A percentile compares a stretch with the other conserved stretches of the same genome.
Conservation (phyloP, 768 basidiomycete genomes). For the Trametes villosa region DNA sequence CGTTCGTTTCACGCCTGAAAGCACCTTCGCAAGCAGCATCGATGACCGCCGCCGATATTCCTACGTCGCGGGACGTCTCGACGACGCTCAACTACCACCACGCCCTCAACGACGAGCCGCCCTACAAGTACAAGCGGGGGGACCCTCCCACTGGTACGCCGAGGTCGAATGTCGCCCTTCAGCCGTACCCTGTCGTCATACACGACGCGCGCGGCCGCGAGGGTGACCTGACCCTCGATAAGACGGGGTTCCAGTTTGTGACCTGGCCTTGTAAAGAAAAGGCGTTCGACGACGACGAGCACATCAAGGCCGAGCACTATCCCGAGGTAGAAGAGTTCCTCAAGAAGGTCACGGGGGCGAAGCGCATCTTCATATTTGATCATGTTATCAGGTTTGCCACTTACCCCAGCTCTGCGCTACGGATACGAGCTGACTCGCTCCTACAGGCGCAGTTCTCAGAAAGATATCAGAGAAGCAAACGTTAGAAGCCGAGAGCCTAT, state of each 20-base stretch:
- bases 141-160: conserved; percentile 33
- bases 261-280: conserved; percentile 38
- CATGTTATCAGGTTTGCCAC: conserved; percentile 40
- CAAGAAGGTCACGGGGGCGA: conserved; percentile 44
- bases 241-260: conserved; percentile 47
- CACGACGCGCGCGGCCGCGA: conserved; percentile 33
- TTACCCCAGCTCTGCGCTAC: neutral
- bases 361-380: conserved; percentile 47
- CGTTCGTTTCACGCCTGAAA: no score
- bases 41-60: conserved; percentile 30
- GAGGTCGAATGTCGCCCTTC: conserved; percentile 30
- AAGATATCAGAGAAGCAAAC: neutral
- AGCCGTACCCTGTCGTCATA: conserved; percentile 22
- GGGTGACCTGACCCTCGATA: conserved; percentile 37
- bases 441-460: conserved; percentile 23
- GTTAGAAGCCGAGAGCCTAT: neutral
- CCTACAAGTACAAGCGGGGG: conserved; percentile 37
- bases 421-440: neutral
- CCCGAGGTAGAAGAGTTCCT: conserved; percentile 44
- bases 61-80: conserved; percentile 38
- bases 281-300: conserved; percentile 43
- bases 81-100: conserved; percentile 41
- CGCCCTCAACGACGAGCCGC: conserved; percentile 30
- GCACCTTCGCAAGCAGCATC: neutral
- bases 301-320: conserved; percentile 43